Percentiles rank a stretch among this genome's conserved stretches.
Conservation (phyloP, 176 grass and related monocot species). For the Avena atlantica region DNA sequence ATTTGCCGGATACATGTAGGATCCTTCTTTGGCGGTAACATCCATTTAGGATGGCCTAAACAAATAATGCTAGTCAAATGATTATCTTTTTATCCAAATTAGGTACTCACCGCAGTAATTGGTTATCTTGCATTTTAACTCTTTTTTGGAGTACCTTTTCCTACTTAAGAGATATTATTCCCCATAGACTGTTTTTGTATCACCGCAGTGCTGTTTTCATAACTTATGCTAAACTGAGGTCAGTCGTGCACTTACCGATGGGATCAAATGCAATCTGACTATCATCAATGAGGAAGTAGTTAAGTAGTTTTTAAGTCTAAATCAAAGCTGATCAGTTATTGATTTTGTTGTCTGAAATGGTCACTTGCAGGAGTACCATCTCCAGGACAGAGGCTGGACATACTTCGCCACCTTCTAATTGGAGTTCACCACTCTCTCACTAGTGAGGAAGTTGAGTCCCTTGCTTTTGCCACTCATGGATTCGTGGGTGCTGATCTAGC, state of each 20-base stretch:
- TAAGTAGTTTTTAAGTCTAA: conserved; percentile 17
- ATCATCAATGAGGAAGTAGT: neutral
- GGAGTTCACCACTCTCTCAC: conserved; percentile 67
- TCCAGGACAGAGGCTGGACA: conserved; percentile 78
- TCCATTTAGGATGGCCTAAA: conserved; percentile 18
- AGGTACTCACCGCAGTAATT: neutral
- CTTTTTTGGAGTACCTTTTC: neutral
- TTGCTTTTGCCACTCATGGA: conserved; percentile 78
- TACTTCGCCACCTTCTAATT: conserved; percentile 68
- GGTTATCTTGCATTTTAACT: conserved; percentile 15
- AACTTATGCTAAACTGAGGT: conserved; percentile 16
- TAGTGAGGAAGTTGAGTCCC: conserved; percentile 49
- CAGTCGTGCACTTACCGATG: neutral
- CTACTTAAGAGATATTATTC: conserved; percentile 2
- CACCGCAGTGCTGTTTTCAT: neutral
- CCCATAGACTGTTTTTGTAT: neutral
- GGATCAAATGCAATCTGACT: conserved; percentile 15
- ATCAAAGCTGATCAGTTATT: neutral
- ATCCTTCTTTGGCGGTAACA: neutral
- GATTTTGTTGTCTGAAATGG: conserved; percentile 28
- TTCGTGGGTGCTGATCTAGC: conserved; percentile 98
- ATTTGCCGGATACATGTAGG: conserved; percentile 20
- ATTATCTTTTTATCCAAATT: neutral
- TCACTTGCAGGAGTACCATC: conserved; percentile 83
- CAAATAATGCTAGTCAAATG: conserved; percentile 3